Base-by-base conservation (phyloP, 1,284 basidiomycete species). In the Boletellus deceptivus region DNA sequence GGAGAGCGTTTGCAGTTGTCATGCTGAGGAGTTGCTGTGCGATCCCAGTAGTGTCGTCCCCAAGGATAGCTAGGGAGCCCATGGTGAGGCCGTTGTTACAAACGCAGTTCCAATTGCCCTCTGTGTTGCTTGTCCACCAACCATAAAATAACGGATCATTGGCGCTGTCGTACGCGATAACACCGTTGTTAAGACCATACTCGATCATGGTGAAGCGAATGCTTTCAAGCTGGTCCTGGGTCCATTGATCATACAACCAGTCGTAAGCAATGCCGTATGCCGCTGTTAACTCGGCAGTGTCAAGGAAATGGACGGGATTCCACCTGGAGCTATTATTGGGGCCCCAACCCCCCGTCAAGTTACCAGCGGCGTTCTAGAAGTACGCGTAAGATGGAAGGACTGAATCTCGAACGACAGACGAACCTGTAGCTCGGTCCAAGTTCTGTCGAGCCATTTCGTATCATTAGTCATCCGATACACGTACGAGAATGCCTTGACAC, bases 41-140 rank as follows among this genome's bases (percentile, higher is more conserved):
- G 35, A 75, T 75, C 39, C 87, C 86, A 3, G 89, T 86, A 13
- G 80, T 82, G 64, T 98, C 95, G 51, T 95, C 90, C 52, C 81
- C 84, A 17, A 92, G 74, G 62, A 99, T 93, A 40, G 96, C 94
- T 41, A 99, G 83, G 0, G 97, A 82, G 48, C 82, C 97, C 63
- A 98, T 71, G 22, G 91, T 91, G 58, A 99, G 75, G 55, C 96
- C 96, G 50, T 84, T 83, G 70, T 98, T 99, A 76, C 88, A 93
- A 55, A 98, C 92, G 62, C 96, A 98, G 72, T 98, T 98, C 95
- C 95, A 98, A 76, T 98, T 98, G 39, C 96, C 88, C 34, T 72
- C 72, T 34, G 74, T 81, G 55, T 76, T 76, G 43, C 49, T 75
- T 48, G 63, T 66, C 84, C 83, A 85, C 86, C 88, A 86, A 49